These are phyloP conservation scores for Linum trigynum DNA, from an alignment of 345 rosid genomes.

Conservation along the genomic window DNA sequence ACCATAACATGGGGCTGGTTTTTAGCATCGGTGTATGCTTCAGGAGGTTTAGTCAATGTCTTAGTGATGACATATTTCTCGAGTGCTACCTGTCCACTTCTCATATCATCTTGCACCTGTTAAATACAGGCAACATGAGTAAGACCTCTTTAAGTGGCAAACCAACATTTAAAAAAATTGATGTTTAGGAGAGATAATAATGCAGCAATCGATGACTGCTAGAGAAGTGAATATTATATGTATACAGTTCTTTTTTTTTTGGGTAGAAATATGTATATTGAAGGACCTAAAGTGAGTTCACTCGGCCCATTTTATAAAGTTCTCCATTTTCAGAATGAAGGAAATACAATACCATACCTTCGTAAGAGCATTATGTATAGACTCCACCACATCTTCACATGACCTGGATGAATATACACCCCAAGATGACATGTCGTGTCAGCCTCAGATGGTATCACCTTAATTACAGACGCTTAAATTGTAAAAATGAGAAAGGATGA, in stretches of 20 bases:
- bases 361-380: slow-evolving; percentile 71
- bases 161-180: too few relatives aligned
- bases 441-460: slow-evolving; percentile 6
- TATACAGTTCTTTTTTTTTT: too few relatives aligned
- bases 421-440: slow-evolving; percentile 10
- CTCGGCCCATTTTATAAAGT: neutral
- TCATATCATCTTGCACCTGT: slow-evolving; percentile 90
- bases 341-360: slow-evolving; percentile 36
- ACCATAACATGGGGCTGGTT: slow-evolving; percentile 96
- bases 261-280: too few relatives aligned
- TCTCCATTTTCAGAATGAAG: slow-evolving; percentile 2
- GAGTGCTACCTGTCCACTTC: slow-evolving; percentile 78
- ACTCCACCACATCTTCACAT: slow-evolving; percentile 88
- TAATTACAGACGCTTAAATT: slow-evolving; percentile 4
- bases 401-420: slow-evolving; percentile 42
- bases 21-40: slow-evolving; percentile 92
- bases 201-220: too few relatives aligned
- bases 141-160: neutral
- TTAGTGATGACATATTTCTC: slow-evolving; percentile 92
- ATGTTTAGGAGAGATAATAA: too few relatives aligned
- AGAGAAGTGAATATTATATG: too few relatives aligned
- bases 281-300: neutral
- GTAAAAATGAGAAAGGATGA: slow-evolving; percentile 4
- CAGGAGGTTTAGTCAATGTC: slow-evolving; percentile 88
- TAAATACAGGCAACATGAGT: slow-evolving; percentile 10